phyloP scores from a whole-genome alignment of 2,329 filamentous ascomycete genomes.

The Clonostachys rosea region DNA sequence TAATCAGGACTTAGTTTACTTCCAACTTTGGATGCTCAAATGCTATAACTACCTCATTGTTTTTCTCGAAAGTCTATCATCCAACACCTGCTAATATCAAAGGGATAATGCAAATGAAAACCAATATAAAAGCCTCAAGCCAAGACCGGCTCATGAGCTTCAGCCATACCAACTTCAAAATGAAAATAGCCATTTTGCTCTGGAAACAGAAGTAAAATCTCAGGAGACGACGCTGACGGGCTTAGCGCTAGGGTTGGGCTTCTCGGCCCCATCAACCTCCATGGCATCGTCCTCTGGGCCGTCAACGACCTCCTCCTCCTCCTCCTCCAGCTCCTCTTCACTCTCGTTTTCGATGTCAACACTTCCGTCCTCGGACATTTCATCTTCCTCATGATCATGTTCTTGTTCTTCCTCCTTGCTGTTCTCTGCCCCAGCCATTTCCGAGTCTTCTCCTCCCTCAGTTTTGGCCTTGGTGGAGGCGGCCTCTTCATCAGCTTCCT shows the following conservation, averaged over 20 bases:
- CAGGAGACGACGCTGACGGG: constrained; percentile 28
- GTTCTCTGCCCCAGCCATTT: constrained; percentile 69
- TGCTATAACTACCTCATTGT: too few relatives aligned
- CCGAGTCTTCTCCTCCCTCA: constrained; percentile 55
- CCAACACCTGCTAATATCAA: too few relatives aligned
- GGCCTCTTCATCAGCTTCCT: constrained; percentile 75
- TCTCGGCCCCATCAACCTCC: constrained; percentile 41
- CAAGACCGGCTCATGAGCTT: too few relatives aligned
- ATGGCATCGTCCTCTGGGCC: constrained; percentile 39
- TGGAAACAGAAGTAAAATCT: background rate
- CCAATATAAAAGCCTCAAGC: too few relatives aligned
- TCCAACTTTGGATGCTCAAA: constrained; percentile 2
- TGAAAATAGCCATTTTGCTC: too few relatives aligned
- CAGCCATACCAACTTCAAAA: too few relatives aligned
- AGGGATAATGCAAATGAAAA: too few relatives aligned
- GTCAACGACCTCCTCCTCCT: constrained; percentile 53
- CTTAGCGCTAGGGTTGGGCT: constrained; percentile 22
- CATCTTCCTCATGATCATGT: constrained; percentile 56
- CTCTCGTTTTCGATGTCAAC: constrained; percentile 78
- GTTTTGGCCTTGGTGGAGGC: constrained; percentile 48
- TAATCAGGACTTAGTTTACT: too few relatives aligned
- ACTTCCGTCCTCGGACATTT: constrained; percentile 67
- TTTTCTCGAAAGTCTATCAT: too few relatives aligned
- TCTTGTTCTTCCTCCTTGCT: constrained; percentile 24
- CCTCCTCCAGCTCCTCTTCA: constrained; percentile 66